phyloP scores from a whole-genome alignment of 2,329 filamentous ascomycete species.

The Penicillium rolfsii region DNA sequence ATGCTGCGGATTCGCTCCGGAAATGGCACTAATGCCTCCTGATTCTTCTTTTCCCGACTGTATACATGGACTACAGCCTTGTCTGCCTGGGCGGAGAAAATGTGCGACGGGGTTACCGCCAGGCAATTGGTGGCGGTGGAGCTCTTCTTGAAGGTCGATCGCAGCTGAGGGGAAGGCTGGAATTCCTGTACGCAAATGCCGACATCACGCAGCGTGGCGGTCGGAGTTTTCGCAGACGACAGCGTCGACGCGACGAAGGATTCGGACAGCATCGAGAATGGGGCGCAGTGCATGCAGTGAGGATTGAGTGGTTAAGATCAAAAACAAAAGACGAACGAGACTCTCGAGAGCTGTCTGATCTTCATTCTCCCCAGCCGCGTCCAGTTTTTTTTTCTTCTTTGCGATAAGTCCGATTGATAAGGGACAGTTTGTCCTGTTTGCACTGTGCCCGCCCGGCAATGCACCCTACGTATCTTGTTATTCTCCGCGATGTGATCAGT shows the following conservation, averaged over 20 bases:
- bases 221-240: slow-evolving; percentile 45
- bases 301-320: neutral
- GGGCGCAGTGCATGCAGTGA: slow-evolving; percentile 22
- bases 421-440: slow-evolving; percentile 43
- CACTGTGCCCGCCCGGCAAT: slow-evolving; percentile 8
- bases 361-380: slow-evolving; percentile 21
- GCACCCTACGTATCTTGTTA: neutral
- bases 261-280: slow-evolving; percentile 52
- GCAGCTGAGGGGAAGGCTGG: slow-evolving; percentile 75
- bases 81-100: slow-evolving; percentile 88
- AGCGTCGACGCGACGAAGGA: slow-evolving; percentile 52
- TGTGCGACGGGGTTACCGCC: slow-evolving; percentile 76
- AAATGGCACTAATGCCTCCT: slow-evolving; percentile 87
- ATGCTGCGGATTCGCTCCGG: slow-evolving; percentile 82
- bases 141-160: slow-evolving; percentile 87
- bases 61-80: slow-evolving; percentile 96
- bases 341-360: slow-evolving; percentile 11
- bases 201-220: slow-evolving; percentile 69
- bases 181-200: slow-evolving; percentile 85
- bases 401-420: slow-evolving; percentile 35
- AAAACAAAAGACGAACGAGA: slow-evolving; percentile 1
- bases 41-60: slow-evolving; percentile 77
- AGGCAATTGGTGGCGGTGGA: slow-evolving; percentile 77
- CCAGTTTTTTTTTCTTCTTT: slow-evolving; percentile 28
- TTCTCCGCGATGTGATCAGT: slow-evolving; percentile 21